A percentile compares a stretch with the other conserved stretches of the same genome.
phyloP scores from a whole-genome alignment of 2,329 filamentous ascomycete genomes.

The Aspergillus sp. region DNA sequence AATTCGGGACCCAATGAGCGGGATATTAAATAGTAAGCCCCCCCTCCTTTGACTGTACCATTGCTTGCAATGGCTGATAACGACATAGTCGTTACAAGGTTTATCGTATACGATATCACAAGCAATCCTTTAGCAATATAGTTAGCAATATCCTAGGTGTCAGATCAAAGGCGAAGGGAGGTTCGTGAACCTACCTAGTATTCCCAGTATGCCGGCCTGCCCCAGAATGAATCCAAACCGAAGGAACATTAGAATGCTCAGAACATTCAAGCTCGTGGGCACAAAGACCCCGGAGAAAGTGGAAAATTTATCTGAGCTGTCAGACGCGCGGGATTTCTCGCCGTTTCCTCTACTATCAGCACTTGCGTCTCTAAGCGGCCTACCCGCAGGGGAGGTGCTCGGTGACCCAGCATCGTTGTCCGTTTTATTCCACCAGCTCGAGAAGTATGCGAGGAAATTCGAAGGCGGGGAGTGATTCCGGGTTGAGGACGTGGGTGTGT shows the following conservation, averaged over 20 bases:
- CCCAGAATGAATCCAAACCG: constrained; percentile 83
- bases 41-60: constrained; percentile 82
- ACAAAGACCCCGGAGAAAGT: constrained; percentile 80
- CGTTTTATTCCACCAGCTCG: constrained; percentile 24
- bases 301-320: constrained; percentile 63
- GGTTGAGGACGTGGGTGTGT: constrained; percentile 14
- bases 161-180: neutral
- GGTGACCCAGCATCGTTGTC: constrained; percentile 11
- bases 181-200: constrained; percentile 56
- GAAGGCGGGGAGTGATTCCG: constrained; percentile 20
- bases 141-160: constrained; percentile 17
- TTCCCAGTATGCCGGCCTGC: constrained; percentile 75
- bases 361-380: constrained; percentile 26
- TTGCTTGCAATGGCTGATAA: constrained; percentile 88
- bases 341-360: constrained; percentile 31
- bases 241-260: constrained; percentile 90
- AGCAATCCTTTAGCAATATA: constrained; percentile 60
- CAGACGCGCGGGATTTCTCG: constrained; percentile 25
- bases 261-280: constrained; percentile 82
- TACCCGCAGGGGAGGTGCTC: constrained; percentile 17
- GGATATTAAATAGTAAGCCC: constrained; percentile 86
- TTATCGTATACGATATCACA: constrained; percentile 72
- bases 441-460: constrained; percentile 25
- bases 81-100: constrained; percentile 81
- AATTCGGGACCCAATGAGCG: constrained; percentile 84